Conservation (phyloP, 345 rosid genomes). For the Gossypioides kirkii region DNA sequence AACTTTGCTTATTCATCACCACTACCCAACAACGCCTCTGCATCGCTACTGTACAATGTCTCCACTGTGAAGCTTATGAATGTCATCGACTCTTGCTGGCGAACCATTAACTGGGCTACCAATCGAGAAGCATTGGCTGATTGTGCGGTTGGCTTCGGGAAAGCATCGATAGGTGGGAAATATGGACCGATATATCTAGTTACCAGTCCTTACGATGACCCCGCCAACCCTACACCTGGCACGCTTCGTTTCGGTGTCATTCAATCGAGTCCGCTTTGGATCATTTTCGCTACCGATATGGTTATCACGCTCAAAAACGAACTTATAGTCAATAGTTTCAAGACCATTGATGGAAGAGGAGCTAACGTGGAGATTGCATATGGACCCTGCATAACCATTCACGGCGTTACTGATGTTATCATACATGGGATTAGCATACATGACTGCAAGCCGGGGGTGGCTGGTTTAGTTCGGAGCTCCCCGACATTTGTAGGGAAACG, state of each 20-base stretch:
- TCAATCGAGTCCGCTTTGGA: constrained; percentile 72
- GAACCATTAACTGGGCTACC: constrained; percentile 58
- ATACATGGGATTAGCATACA: constrained; percentile 86
- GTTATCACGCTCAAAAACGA: constrained; percentile 65
- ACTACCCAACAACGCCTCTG: neutral
- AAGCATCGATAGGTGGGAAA: constrained; percentile 63
- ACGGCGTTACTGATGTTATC: constrained; percentile 62
- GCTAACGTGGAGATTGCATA: constrained; percentile 68
- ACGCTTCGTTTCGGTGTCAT: constrained; percentile 65
- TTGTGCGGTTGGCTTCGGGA: constrained; percentile 76
- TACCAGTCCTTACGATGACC: constrained; percentile 65
- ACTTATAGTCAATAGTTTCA: constrained; percentile 78
- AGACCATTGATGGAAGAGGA: constrained; percentile 93
- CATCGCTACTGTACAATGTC: constrained; percentile 18
- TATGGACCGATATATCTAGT: constrained; percentile 69
- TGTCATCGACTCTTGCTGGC: constrained; percentile 75
- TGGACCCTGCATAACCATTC: constrained; percentile 79
- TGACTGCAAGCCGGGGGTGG: constrained; percentile 68
- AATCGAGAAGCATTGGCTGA: constrained; percentile 65
- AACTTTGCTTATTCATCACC: neutral
- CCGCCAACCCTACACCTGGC: constrained; percentile 68
- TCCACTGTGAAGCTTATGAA: constrained; percentile 13
- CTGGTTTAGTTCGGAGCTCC: constrained; percentile 54
- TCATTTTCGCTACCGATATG: constrained; percentile 74
- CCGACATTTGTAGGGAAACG: constrained; percentile 60